Conservation (phyloP, 495 filamentous ascomycete species). For the Aspergillus sparsus region DNA sequence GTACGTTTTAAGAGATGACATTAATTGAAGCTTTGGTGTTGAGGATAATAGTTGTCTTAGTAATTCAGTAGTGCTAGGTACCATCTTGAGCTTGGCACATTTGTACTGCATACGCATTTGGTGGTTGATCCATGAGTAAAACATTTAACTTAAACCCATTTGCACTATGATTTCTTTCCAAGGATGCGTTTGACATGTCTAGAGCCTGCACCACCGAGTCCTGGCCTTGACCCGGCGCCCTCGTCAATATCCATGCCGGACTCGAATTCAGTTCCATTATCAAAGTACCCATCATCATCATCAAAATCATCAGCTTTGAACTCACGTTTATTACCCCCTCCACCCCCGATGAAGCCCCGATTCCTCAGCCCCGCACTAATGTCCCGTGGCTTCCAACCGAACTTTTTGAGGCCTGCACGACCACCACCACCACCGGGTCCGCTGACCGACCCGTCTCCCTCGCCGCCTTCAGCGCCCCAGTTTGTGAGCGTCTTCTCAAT, state of each 20-base stretch:
- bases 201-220: conserved; percentile 20
- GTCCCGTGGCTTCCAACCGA: conserved; percentile 29
- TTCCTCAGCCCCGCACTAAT: conserved; percentile 28
- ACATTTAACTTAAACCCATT: background rate
- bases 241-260: conserved; percentile 54
- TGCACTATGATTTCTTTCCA: conserved; percentile 38
- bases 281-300: conserved; percentile 48
- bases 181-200: conserved; percentile 46
- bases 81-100: too few relatives aligned
- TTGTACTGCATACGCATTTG: too few relatives aligned
- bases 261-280: conserved; percentile 57
- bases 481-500: conserved; percentile 49
- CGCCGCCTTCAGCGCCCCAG: conserved; percentile 22
- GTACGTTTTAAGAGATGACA: conserved; percentile 30
- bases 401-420: conserved; percentile 20
- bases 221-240: conserved; percentile 31
- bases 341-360: conserved; percentile 28
- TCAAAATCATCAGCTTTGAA: conserved; percentile 45
- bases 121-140: background rate
- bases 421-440: conserved; percentile 11
- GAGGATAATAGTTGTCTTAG: conserved; percentile 14
- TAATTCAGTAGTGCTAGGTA: too few relatives aligned
- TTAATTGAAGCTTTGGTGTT: conserved; percentile 23
- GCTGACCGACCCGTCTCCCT: background rate
- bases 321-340: conserved; percentile 45